Evolutionary conservation across 768 basidiomycete species (phyloP).

Genomic region (Rhizopogon vinicolor): DNA sequence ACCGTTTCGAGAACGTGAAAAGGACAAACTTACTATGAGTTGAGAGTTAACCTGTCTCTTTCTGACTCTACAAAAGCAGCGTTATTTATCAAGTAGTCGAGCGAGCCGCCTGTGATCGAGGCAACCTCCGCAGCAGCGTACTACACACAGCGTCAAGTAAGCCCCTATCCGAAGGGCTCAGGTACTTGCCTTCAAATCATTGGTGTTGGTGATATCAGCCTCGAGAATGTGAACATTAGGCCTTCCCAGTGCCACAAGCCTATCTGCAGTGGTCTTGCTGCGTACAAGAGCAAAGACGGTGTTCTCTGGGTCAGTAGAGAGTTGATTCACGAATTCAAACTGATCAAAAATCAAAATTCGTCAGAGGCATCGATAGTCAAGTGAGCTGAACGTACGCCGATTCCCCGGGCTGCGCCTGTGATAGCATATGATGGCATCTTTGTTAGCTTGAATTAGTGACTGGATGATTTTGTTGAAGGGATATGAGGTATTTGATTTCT

Average conservation of each 20-base stretch:
- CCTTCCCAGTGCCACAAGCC: conserved; percentile 7
- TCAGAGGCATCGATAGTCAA: background rate
- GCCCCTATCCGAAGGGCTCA: background rate
- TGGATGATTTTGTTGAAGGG: background rate
- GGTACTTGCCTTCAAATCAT: conserved; percentile 23
- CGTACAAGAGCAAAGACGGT: conserved; percentile 25
- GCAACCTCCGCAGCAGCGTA: conserved; percentile 22
- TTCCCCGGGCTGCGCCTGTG: conserved; percentile 23
- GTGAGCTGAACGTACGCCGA: conserved; percentile 14
- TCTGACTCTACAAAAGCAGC: conserved; percentile 19
- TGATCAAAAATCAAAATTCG: background rate
- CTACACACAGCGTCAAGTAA: conserved; percentile 8
- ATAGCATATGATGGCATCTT: conserved; percentile 17
- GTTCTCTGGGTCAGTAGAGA: conserved; percentile 11
- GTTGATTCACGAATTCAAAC: conserved; percentile 22
- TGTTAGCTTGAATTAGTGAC: background rate
- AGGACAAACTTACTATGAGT: conserved; percentile 14
- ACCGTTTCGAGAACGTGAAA: background rate
- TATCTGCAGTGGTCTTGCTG: conserved; percentile 12
- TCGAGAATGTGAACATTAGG: conserved; percentile 30
- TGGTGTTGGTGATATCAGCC: conserved; percentile 30
- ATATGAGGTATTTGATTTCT: background rate
- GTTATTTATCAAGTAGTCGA: conserved; percentile 37
- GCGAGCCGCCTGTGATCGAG: conserved; percentile 21
- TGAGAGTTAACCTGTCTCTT: background rate